These are phyloP conservation scores for Lumnitzera littorea DNA, from an alignment of 345 rosid genomes.

Conservation along the genomic window DNA sequence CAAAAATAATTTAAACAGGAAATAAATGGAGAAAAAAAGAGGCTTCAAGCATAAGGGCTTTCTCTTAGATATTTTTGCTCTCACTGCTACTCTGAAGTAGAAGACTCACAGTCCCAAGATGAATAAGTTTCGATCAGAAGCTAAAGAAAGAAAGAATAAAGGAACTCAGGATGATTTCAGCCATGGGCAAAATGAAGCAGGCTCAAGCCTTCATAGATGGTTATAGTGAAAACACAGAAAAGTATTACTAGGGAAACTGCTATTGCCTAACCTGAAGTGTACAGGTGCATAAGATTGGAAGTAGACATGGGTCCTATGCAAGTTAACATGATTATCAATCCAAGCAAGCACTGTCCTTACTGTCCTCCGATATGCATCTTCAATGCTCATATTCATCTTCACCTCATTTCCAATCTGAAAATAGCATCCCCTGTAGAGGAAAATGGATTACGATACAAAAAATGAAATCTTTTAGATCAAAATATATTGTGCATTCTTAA, in stretches of 20 bases:
- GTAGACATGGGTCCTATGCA: slow-evolving; percentile 50
- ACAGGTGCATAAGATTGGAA: slow-evolving; percentile 73
- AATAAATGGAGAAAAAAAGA: too few species aligned
- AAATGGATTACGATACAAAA: background rate
- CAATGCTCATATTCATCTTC: slow-evolving; percentile 50
- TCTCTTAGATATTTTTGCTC: too few species aligned
- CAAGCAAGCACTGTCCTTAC: slow-evolving; percentile 47
- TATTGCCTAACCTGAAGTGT: slow-evolving; percentile 59
- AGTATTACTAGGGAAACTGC: background rate
- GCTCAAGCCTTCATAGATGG: too few species aligned
- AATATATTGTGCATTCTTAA: too few species aligned
- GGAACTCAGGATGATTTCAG: background rate
- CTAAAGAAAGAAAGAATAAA: background rate
- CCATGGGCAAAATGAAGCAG: background rate
- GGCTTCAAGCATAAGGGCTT: too few species aligned
- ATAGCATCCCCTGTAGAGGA: slow-evolving; percentile 49
- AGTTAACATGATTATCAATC: slow-evolving; percentile 43
- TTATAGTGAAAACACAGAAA: background rate
- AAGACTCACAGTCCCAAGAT: too few species aligned
- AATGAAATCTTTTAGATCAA: too few species aligned
- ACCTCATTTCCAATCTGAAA: slow-evolving; percentile 58
- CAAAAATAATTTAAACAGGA: too few species aligned
- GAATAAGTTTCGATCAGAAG: background rate
- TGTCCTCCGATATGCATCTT: slow-evolving; percentile 48
- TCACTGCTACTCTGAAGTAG: too few species aligned